These are phyloP conservation scores for Aspergillus ochraceus DNA, from an alignment of 2,329 filamentous ascomycete genomes.

Conservation along the genomic window DNA sequence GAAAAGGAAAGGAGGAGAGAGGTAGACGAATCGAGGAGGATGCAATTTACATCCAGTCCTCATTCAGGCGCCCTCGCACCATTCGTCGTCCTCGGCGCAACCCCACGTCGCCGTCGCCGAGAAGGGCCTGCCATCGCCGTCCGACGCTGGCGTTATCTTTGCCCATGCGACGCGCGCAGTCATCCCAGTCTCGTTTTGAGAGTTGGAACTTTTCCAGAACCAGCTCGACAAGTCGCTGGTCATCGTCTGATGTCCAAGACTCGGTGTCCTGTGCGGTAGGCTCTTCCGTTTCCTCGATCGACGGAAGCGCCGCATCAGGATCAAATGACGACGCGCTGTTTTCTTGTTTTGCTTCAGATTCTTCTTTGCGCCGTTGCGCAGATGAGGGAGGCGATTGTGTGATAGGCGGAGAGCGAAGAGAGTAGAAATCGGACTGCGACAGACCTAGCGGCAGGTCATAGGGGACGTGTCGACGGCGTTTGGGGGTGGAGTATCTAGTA, in stretches of 20 bases:
- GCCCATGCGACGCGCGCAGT: slow-evolving; percentile 45
- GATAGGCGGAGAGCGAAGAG: slow-evolving; percentile 36
- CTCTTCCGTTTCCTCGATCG: slow-evolving; percentile 33
- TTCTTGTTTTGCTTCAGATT: slow-evolving; percentile 7
- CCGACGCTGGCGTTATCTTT: slow-evolving; percentile 42
- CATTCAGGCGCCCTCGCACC: slow-evolving; percentile 26
- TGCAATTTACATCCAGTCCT: slow-evolving; percentile 23
- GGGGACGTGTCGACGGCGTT: slow-evolving; percentile 44
- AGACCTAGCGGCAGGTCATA: slow-evolving; percentile 47
- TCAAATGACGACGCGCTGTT: slow-evolving; percentile 20
- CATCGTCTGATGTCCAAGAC: slow-evolving; percentile 43
- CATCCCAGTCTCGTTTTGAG: slow-evolving; percentile 46
- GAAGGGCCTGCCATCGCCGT: slow-evolving; percentile 43
- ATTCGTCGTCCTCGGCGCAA: slow-evolving; percentile 35
- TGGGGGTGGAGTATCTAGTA: slow-evolving; percentile 44
- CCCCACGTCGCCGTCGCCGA: slow-evolving; percentile 45
- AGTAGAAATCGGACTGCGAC: slow-evolving; percentile 44
- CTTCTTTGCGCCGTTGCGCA: slow-evolving; percentile 16
- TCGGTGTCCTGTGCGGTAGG: slow-evolving; percentile 6
- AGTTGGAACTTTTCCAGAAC: slow-evolving; percentile 47
- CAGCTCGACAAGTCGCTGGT: slow-evolving; percentile 43
- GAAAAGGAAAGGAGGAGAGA: not conserved
- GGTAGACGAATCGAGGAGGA: not conserved
- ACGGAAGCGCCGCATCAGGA: slow-evolving; percentile 37
- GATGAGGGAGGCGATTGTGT: slow-evolving; percentile 34